Conservation (phyloP, 78 protist species). For the Dictyostelium intermedium region DNA sequence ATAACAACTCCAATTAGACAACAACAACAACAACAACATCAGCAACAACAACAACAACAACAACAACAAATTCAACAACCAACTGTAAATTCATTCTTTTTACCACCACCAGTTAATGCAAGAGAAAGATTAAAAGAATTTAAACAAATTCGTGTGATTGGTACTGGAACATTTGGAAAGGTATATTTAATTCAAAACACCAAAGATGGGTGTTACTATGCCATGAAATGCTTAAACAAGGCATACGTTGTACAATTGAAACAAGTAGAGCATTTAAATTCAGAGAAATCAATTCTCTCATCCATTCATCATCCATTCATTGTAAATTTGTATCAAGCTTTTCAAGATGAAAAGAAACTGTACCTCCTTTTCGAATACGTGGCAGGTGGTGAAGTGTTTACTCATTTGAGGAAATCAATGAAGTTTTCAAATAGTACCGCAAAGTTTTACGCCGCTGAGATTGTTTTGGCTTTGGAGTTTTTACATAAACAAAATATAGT, state of each 20-base stretch:
- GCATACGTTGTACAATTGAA: conserved; percentile 82
- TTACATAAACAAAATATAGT: conserved; percentile 89
- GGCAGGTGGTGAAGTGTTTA: conserved; percentile 85
- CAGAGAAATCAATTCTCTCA: conserved; percentile 88
- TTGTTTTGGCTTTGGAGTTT: conserved; percentile 87
- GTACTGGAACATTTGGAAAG: conserved; percentile 94
- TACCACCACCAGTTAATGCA: conserved; percentile 36
- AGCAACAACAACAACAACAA: background rate
- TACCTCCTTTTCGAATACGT: conserved; percentile 93
- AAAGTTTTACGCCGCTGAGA: conserved; percentile 89
- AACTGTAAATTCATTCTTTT: conserved; percentile 66
- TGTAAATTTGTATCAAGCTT: conserved; percentile 87
- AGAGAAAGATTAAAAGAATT: conserved; percentile 87
- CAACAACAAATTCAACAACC: background rate
- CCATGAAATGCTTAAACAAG: conserved; percentile 92
- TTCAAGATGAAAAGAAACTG: conserved; percentile 87
- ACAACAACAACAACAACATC: background rate
- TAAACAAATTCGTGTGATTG: conserved; percentile 85
- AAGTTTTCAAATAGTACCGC: conserved; percentile 63
- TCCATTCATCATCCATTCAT: conserved; percentile 90
- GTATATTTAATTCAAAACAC: conserved; percentile 78
- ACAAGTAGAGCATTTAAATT: conserved; percentile 81
- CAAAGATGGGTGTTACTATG: conserved; percentile 23
- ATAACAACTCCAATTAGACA: background rate
- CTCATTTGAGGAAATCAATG: conserved; percentile 48